Evolutionary conservation across 2,329 filamentous ascomycete genomes (phyloP).

Genomic region (Colletotrichum graminicola): DNA sequence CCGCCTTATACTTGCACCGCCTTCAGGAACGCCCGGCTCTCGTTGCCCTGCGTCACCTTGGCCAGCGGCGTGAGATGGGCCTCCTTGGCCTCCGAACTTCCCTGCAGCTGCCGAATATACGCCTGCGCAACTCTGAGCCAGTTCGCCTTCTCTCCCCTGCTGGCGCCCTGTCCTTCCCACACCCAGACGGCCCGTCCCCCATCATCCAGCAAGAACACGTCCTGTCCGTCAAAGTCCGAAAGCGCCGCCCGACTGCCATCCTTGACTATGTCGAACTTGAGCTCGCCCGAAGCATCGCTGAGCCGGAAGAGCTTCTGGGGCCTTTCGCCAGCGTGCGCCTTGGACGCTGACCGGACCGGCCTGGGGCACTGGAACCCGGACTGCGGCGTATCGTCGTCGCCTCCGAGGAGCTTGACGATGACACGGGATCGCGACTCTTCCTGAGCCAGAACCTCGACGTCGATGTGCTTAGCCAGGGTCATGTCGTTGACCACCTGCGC

Average conservation of each 20-base stretch:
- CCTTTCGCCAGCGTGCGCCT: slow-evolving; percentile 42
- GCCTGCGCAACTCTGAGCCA: slow-evolving; percentile 72
- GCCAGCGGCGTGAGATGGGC: slow-evolving; percentile 64
- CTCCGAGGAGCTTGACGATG: slow-evolving; percentile 69
- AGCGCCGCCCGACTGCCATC: slow-evolving; percentile 60
- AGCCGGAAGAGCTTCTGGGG: slow-evolving; percentile 68
- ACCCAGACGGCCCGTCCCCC: slow-evolving; percentile 71
- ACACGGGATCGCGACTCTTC: slow-evolving; percentile 66
- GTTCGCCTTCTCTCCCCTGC: slow-evolving; percentile 67
- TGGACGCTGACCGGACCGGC: slow-evolving; percentile 53
- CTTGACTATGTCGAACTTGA: slow-evolving; percentile 70
- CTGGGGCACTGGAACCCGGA: slow-evolving; percentile 56
- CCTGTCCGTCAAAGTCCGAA: slow-evolving; percentile 67
- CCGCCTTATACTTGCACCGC: slow-evolving; percentile 54
- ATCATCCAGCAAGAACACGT: slow-evolving; percentile 74
- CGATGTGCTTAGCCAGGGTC: slow-evolving; percentile 72
- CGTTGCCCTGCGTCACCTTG: slow-evolving; percentile 68
- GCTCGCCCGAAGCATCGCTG: slow-evolving; percentile 69
- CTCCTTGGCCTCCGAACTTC: slow-evolving; percentile 48
- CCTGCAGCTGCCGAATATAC: slow-evolving; percentile 61
- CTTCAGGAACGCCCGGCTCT: slow-evolving; percentile 65
- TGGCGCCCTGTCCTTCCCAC: slow-evolving; percentile 73
- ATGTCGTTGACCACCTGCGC: slow-evolving; percentile 76
- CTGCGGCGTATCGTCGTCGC: slow-evolving; percentile 55
- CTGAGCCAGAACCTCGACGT: slow-evolving; percentile 75